These are phyloP conservation scores for Mycena polygramma DNA, from an alignment of 768 basidiomycete species.

Conservation along the genomic window DNA sequence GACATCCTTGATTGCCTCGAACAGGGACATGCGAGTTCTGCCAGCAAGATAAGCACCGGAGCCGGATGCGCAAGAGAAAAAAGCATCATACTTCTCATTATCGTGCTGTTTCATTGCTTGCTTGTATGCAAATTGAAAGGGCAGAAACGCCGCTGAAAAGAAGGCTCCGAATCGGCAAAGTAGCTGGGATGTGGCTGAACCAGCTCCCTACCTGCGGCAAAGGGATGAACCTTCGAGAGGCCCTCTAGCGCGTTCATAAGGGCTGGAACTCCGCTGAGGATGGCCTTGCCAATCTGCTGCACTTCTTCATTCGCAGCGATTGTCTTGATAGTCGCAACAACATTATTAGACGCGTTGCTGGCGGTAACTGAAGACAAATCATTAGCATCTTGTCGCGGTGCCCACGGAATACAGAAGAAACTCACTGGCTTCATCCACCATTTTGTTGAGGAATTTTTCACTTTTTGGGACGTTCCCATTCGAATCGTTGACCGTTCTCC, in stretches of 20 bases:
- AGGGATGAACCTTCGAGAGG: slow-evolving; percentile 11
- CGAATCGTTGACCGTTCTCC: too few relatives aligned
- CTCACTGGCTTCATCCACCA: too few relatives aligned
- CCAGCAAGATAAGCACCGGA: not conserved
- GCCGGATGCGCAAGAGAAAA: not conserved
- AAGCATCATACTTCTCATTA: slow-evolving; percentile 11
- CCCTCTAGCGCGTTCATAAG: slow-evolving; percentile 9
- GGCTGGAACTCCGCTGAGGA: slow-evolving; percentile 5
- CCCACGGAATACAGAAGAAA: too few relatives aligned
- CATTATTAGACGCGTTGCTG: too few relatives aligned
- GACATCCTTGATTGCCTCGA: too few relatives aligned
- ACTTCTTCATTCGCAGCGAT: not conserved
- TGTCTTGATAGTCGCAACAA: not conserved
- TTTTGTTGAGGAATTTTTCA: too few relatives aligned
- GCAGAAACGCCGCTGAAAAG: slow-evolving; percentile 21
- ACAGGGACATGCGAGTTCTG: too few relatives aligned
- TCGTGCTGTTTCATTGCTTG: slow-evolving; percentile 21
- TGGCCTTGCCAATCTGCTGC: not conserved
- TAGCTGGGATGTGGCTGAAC: too few relatives aligned
- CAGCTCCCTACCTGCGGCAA: not conserved
- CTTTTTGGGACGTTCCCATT: too few relatives aligned
- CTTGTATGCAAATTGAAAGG: slow-evolving; percentile 16
- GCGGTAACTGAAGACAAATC: too few relatives aligned
- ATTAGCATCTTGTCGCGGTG: too few relatives aligned
- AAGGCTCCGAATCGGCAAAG: too few relatives aligned